These are phyloP conservation scores for Cladosporium halotolerans DNA, from an alignment of 2,329 filamentous ascomycete species.

Conservation along the genomic window DNA sequence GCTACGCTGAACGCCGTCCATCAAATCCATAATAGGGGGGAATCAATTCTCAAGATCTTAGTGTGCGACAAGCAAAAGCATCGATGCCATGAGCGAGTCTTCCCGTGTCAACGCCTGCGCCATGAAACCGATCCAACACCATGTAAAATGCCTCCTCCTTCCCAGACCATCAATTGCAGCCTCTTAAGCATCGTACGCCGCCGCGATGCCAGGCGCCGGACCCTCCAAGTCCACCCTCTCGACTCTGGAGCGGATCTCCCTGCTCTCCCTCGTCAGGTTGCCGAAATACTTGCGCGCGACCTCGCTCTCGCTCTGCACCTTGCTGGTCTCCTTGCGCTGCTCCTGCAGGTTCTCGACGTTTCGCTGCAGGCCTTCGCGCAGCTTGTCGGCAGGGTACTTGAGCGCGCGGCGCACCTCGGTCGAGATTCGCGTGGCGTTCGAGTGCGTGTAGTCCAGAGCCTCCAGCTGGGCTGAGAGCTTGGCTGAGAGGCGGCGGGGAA, in stretches of 20 bases:
- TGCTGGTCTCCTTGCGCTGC: constrained; percentile 75
- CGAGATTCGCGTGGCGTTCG: constrained; percentile 78
- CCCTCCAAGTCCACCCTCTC: constrained; percentile 48
- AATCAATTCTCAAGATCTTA: neutral
- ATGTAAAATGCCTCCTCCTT: neutral
- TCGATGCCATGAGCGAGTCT: neutral
- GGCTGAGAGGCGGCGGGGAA: constrained; percentile 74
- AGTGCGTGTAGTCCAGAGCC: constrained; percentile 85
- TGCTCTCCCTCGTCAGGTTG: constrained; percentile 65
- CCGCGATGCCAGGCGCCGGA: constrained; percentile 39
- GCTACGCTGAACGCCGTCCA: neutral
- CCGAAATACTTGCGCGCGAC: constrained; percentile 84
- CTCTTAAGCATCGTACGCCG: constrained; percentile 23
- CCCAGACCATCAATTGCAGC: neutral
- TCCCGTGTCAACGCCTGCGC: neutral
- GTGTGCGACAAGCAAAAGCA: neutral
- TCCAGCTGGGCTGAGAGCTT: constrained; percentile 79
- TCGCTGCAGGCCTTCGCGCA: constrained; percentile 75
- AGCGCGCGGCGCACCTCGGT: constrained; percentile 82
- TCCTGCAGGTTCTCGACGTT: constrained; percentile 75
- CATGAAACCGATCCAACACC: neutral
- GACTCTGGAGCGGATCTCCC: constrained; percentile 44
- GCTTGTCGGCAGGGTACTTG: constrained; percentile 76
- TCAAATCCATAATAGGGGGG: neutral
- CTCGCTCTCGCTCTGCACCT: constrained; percentile 75